Evolutionary conservation across 305 asterid species (phyloP).

Genomic region (Fraxinus baroniana): DNA sequence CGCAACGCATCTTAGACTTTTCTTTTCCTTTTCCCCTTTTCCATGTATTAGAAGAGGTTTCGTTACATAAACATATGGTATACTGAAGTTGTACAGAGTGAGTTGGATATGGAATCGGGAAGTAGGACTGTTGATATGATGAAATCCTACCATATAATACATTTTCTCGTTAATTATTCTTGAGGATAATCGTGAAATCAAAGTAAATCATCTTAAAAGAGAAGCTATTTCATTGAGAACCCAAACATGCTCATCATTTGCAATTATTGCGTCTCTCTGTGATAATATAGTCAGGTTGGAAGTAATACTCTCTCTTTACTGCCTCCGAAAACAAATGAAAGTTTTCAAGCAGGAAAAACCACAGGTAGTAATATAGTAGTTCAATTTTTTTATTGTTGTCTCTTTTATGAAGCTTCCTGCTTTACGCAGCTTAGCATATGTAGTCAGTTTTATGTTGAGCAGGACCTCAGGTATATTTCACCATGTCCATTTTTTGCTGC

Average conservation of each 20-base stretch:
- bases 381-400: background rate
- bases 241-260: background rate
- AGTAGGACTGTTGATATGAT: background rate
- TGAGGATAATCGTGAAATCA: background rate
- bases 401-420: background rate
- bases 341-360: constrained; percentile 6
- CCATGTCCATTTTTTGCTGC: background rate
- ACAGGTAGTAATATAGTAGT: background rate
- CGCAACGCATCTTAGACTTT: background rate
- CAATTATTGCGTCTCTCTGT: background rate
- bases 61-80: background rate
- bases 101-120: background rate
- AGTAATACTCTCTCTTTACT: background rate
- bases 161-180: background rate
- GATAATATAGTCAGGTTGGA: background rate
- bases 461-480: background rate
- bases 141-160: background rate
- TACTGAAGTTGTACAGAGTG: background rate
- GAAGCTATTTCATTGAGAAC: constrained; percentile 16
- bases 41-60: background rate
- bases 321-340: background rate
- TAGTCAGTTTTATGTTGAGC: constrained; percentile 6
- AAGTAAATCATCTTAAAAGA: background rate
- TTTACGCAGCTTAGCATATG: background rate
- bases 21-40: background rate